These are phyloP conservation scores for Scytalidium lignicola DNA, from an alignment of 2,329 filamentous ascomycete genomes.

Conservation along the genomic window DNA sequence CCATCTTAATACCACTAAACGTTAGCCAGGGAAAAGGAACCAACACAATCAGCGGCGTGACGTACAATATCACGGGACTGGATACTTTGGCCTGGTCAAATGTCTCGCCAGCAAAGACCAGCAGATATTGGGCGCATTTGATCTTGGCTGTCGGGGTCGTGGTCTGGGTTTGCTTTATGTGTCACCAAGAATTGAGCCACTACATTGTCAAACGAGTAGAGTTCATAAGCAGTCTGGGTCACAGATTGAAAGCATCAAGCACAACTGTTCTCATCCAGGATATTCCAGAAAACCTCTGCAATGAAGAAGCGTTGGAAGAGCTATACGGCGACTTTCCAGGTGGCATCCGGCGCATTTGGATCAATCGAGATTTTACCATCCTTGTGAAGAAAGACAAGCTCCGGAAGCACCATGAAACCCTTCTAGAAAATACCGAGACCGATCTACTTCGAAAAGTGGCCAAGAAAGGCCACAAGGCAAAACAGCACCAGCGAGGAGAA, in stretches of 20 bases:
- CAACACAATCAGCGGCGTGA: constrained; percentile 13
- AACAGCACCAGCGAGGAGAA: constrained; percentile 6
- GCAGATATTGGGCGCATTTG: constrained; percentile 28
- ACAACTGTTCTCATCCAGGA: constrained; percentile 28
- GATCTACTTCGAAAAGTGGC: constrained; percentile 13
- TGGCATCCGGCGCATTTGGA: constrained; percentile 26
- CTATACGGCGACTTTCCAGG: constrained; percentile 27
- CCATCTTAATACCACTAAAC: constrained; percentile 26
- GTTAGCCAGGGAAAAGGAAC: constrained; percentile 19
- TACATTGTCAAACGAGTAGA: constrained; percentile 25
- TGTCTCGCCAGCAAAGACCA: constrained; percentile 21
- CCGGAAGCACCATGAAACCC: constrained; percentile 21
- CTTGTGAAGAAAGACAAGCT: constrained; percentile 23
- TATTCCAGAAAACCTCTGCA: constrained; percentile 25
- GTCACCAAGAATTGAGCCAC: constrained; percentile 25
- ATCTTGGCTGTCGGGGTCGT: constrained; percentile 23
- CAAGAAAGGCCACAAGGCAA: constrained; percentile 9
- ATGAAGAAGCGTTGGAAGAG: constrained; percentile 21
- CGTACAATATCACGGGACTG: constrained; percentile 25
- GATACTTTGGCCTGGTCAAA: constrained; percentile 28
- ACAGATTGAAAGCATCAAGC: constrained; percentile 25
- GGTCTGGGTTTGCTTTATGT: constrained; percentile 24
- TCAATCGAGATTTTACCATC: constrained; percentile 24
- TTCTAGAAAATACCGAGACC: constrained; percentile 25
- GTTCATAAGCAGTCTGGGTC: constrained; percentile 22